Evolutionary conservation across 257 asterid species (phyloP).

Genomic region (Ilex asprella): DNA sequence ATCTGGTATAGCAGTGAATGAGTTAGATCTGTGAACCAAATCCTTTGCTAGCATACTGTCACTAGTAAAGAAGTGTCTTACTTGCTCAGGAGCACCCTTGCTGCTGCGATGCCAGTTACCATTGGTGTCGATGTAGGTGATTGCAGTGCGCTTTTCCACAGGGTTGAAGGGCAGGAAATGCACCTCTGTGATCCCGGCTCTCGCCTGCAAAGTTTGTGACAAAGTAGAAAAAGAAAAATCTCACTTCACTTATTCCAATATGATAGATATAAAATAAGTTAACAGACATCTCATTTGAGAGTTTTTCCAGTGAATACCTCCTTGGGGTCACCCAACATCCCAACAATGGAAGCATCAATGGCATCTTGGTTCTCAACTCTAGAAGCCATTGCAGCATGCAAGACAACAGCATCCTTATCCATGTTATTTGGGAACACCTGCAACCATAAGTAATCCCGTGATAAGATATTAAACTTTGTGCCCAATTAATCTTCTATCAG

Average conservation of each 20-base stretch:
- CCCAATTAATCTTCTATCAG: background rate
- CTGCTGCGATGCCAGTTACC: slow-evolving; percentile 64
- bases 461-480: background rate
- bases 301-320: slow-evolving; percentile 24
- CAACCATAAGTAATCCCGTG: background rate
- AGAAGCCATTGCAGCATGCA: slow-evolving; percentile 58
- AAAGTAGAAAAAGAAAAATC: background rate
- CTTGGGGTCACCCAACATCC: slow-evolving; percentile 48
- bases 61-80: slow-evolving; percentile 7
- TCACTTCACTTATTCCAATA: background rate
- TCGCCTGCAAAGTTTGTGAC: slow-evolving; percentile 27
- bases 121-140: slow-evolving; percentile 39
- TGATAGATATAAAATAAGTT: background rate
- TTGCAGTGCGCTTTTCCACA: slow-evolving; percentile 64
- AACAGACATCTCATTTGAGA: background rate
- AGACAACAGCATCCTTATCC: slow-evolving; percentile 39
- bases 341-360: slow-evolving; percentile 64
- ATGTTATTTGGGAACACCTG: slow-evolving; percentile 29
- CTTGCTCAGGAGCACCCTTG: slow-evolving; percentile 81
- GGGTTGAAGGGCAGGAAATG: slow-evolving; percentile 73
- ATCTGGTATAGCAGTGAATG: slow-evolving; percentile 19
- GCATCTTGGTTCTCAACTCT: slow-evolving; percentile 80
- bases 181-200: slow-evolving; percentile 53
- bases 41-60: background rate
- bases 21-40: background rate